Base-by-base conservation (phyloP, 1,284 basidiomycete genomes). In the Rhodotorula sp. region DNA sequence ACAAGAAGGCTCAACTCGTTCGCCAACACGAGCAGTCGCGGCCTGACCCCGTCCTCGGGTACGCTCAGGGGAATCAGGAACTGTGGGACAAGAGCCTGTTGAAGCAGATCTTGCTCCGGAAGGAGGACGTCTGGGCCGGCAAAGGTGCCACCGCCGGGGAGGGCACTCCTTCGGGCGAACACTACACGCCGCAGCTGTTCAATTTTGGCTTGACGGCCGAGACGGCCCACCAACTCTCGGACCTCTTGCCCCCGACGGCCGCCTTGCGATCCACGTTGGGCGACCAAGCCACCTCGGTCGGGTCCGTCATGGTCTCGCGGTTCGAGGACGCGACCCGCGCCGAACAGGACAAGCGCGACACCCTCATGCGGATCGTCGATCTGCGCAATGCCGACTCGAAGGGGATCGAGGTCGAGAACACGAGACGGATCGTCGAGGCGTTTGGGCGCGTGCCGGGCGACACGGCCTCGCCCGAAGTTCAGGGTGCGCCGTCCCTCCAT, bases 401-500 rank as follows among this genome's bases (percentile, higher is more conserved):
- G 61, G 92, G 91, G 26, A 89, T 97, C 73, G 87, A 91, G 73
- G 90, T 87, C 75, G 91, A 94, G 82, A 97, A 97, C 81, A 86
- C 90, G 71, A 85, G 87, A 78, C 85, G 93, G 73, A 91, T 96
- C 76, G 85, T 97, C 58, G 82, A 84, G 18, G 88, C 87, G 66
- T 97, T 98, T 59, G 84, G 94, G 91, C 34, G 84, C 72, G 87
- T 88, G 67, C 86, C 87, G n/a, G 85, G 85, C 67, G 90, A 96
- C 80, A 86, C 92, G 2, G 95, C 93, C 51, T 85, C 89, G 65
- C 86, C 91, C 1, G 91, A 93, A 78, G 93, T 96, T 0, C 93
- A 97, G 85, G 91, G 93, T 92, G 79, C 70, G 87, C 82, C 47
- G 57, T n/a, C 39, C 29, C 29, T 29, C 29, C 29, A 29, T 29